Evolutionary conservation across 2,329 filamentous ascomycete genomes (phyloP), one percentile per base, ranked within the genome.

Genomic region (Falciphora oryzae): DNA sequence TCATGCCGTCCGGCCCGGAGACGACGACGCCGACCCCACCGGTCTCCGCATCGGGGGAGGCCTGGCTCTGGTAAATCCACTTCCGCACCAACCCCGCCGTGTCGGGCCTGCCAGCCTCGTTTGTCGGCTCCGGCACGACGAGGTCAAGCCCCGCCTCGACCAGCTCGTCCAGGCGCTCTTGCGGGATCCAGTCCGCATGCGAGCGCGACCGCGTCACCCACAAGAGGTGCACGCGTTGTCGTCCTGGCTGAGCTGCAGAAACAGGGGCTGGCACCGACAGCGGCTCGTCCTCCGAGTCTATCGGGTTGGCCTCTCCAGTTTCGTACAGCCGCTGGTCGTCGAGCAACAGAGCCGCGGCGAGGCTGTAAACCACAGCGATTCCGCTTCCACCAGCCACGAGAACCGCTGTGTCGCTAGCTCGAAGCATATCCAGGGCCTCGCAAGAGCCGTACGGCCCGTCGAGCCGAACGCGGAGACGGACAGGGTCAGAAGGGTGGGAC

Each of bases 401-500:
- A 4, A 89, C 73, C 0, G 81, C 79, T 0, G 80, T 77, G 56
- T 81, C 76, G 22, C 80, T 78, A 18, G 76, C 74, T 10, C 78
- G 77, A 2, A 89, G 76, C 70, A 85, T 78, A 25, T 81, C 74
- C 22, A 86, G 75, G 0, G 85, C 83, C 68, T 84, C 81, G 0
- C 77, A 75, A 13, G 83, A 86, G 56, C 87, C 87, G 69, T 90
- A 89, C 0, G 87, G 87, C 0, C 87, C 87, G 68, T 90, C 86
- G n/a, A 89, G 73, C 8, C 82, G 78, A 29, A 88, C 76, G 1
- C 70, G 68, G 0, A 82, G 76, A 2, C 77, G 76, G 7, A 76
- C 68, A 65, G 83, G 77, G 0, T 63, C 60, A 25, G 57, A 18
- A 28, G 57, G 57, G 14, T 8, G 29, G 22, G 31, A 16, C 1